phyloP scores from a whole-genome alignment of 306 rosid species.

The Pyrus betulifolia region DNA sequence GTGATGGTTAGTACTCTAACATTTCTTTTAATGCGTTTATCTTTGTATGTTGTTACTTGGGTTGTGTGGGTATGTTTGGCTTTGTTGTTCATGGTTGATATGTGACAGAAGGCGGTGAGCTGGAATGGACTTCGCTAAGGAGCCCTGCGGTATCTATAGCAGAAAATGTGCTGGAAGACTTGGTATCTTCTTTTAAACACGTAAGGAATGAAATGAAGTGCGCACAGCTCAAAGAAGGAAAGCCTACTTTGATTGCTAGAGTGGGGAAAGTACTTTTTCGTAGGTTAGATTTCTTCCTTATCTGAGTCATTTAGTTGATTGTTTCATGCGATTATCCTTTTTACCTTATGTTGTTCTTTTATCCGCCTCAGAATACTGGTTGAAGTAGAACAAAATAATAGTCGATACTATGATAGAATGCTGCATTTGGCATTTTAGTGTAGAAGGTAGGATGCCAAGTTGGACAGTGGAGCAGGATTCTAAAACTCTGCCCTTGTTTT shows the following conservation, averaged over 20 bases:
- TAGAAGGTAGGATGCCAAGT: not conserved
- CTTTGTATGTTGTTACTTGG: not conserved
- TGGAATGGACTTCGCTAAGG: not conserved
- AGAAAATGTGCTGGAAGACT: slow-evolving; percentile 23
- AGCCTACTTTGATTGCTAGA: slow-evolving; percentile 28
- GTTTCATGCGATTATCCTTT: not conserved
- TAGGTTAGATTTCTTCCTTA: slow-evolving; percentile 17
- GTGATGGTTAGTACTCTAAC: slow-evolving; percentile 13
- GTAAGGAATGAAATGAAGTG: slow-evolving; percentile 16
- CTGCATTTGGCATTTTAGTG: not conserved
- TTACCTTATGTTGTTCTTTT: not conserved
- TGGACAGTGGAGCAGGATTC: not conserved
- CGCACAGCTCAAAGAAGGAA: not conserved
- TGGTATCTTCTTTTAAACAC: slow-evolving; percentile 16
- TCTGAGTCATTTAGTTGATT: not conserved
- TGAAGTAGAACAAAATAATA: not conserved
- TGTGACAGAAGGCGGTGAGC: not conserved
- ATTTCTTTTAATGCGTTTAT: not conserved
- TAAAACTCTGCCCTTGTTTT: not conserved
- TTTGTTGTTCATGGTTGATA: not conserved
- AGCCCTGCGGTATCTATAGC: slow-evolving; percentile 23
- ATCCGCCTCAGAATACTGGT: not conserved
- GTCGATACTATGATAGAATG: not conserved
- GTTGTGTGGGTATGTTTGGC: not conserved
- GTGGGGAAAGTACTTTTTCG: slow-evolving; percentile 40